phyloP scores from a whole-genome alignment of 73 alveolate genomes.

The Symbiodinium pilosum region DNA sequence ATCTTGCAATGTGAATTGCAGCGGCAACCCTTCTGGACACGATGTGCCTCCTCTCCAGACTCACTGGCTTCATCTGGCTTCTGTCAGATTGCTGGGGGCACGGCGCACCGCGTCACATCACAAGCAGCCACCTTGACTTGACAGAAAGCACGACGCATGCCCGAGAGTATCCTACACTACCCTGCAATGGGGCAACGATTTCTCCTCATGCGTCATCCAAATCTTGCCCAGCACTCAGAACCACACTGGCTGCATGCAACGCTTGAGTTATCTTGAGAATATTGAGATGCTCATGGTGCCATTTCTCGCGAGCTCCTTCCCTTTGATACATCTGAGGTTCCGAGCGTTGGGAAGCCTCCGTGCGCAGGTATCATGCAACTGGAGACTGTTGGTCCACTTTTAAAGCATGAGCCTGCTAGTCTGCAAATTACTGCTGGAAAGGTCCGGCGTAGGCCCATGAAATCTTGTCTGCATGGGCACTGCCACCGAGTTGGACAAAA shows the following conservation, averaged over 20 bases:
- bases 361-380: neutral
- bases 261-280: too few species aligned
- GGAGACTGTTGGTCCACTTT: conserved; percentile 4
- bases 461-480: neutral
- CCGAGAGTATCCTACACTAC: neutral
- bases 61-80: too few species aligned
- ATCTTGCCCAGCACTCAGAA: neutral
- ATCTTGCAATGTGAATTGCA: too few species aligned
- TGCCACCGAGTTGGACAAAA: neutral
- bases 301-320: too few species aligned
- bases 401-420: neutral
- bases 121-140: conserved; percentile 41
- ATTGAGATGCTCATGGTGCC: too few species aligned
- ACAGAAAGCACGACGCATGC: neutral
- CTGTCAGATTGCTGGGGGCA: too few species aligned
- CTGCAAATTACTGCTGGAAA: neutral
- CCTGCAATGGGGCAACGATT: too few species aligned
- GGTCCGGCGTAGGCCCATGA: neutral
- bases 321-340: too few species aligned
- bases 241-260: too few species aligned
- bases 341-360: neutral
- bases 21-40: too few species aligned
- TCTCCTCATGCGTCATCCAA: neutral
- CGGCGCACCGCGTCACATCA: conserved; percentile 47
- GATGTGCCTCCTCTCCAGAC: too few species aligned